phyloP scores from a whole-genome alignment of 2,329 filamentous ascomycete genomes.

The Cladosporium oxysporum region DNA sequence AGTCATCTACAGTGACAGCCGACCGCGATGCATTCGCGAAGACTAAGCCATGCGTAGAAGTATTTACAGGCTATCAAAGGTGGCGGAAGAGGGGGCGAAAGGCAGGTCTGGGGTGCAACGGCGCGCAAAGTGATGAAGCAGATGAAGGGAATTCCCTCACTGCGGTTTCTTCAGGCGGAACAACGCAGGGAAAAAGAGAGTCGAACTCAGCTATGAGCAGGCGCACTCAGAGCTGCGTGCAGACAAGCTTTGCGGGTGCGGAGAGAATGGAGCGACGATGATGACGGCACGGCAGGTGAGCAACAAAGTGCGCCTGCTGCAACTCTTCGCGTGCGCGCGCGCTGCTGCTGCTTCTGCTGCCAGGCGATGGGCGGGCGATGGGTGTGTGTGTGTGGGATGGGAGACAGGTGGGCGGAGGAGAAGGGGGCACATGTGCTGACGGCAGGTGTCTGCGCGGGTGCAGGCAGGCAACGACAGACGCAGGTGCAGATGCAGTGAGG shows the following conservation, averaged over 20 bases:
- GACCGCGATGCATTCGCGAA: slow-evolving; percentile 15
- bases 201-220: slow-evolving; percentile 1
- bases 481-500: slow-evolving; percentile 1
- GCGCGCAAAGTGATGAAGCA: slow-evolving; percentile 12
- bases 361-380: background rate
- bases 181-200: slow-evolving; percentile 9
- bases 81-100: background rate
- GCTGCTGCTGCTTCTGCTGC: background rate
- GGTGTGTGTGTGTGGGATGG: background rate
- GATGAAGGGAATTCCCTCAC: slow-evolving; percentile 9
- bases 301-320: background rate
- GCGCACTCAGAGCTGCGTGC: slow-evolving; percentile 8
- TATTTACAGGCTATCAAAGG: slow-evolving; percentile 19
- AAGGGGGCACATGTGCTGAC: slow-evolving; percentile 10
- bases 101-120: background rate
- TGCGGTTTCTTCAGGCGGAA: background rate
- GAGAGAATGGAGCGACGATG: slow-evolving; percentile 8
- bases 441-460: slow-evolving; percentile 15
- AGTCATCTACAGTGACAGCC: slow-evolving; percentile 21
- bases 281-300: slow-evolving; percentile 15
- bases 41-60: slow-evolving; percentile 20
- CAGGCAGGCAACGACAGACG: slow-evolving; percentile 7
- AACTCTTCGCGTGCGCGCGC: background rate
- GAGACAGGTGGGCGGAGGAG: background rate
- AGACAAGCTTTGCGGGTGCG: slow-evolving; percentile 20